phyloP scores from a whole-genome alignment of 2,329 filamentous ascomycete species.

The Penicillium sp. region DNA sequence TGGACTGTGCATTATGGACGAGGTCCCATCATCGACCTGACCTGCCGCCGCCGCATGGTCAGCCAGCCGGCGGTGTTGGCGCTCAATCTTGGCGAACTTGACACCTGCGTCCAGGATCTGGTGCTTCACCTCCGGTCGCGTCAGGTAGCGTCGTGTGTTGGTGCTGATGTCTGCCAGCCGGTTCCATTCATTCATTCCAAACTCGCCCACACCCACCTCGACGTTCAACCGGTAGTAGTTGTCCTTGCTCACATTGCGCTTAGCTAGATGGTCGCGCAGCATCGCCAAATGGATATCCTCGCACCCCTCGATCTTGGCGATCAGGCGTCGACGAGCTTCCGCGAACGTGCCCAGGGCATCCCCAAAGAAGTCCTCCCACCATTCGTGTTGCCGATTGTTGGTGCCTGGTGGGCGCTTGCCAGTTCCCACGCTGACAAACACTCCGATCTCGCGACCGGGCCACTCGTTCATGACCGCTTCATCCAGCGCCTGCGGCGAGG shows the following conservation, averaged over 20 bases:
- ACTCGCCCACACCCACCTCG: constrained; percentile 89
- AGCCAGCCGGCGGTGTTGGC: constrained; percentile 62
- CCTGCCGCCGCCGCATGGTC: constrained; percentile 37
- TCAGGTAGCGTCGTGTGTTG: constrained; percentile 74
- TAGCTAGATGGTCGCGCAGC: constrained; percentile 66
- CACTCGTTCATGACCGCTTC: constrained; percentile 89
- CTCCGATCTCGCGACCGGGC: constrained; percentile 84
- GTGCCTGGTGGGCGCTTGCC: constrained; percentile 70
- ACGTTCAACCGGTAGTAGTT: constrained; percentile 95
- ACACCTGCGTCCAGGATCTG: constrained; percentile 68
- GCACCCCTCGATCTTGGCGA: constrained; percentile 89
- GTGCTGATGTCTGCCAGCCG: constrained; percentile 88
- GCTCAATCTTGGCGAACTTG: constrained; percentile 74
- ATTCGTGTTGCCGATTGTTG: constrained; percentile 60
- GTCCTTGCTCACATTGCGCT: constrained; percentile 71
- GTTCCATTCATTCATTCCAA: constrained; percentile 98
- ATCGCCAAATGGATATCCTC: constrained; percentile 83
- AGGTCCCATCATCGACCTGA: constrained; percentile 33
- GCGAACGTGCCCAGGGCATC: constrained; percentile 73
- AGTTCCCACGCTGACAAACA: constrained; percentile 90
- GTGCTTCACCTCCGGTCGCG: constrained; percentile 61
- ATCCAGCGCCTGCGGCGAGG: constrained; percentile 72
- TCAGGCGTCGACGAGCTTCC: constrained; percentile 73
- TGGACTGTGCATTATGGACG: too few relatives aligned
- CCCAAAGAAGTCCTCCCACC: constrained; percentile 81